phyloP scores from a whole-genome alignment of 2,329 filamentous ascomycete species.

The Talaromyces pinophilus region DNA sequence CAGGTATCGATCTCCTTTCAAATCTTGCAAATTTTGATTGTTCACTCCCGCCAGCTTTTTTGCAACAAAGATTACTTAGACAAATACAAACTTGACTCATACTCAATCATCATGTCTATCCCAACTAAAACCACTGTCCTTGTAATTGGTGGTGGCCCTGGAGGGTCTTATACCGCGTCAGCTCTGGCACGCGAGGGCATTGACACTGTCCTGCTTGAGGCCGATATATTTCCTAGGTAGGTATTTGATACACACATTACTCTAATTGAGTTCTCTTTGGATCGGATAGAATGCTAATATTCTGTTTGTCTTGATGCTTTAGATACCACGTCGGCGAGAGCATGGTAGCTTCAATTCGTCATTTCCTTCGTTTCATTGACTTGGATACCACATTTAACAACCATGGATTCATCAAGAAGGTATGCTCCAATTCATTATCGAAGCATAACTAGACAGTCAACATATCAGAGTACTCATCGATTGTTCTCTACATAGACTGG shows the following conservation, averaged over 20 bases:
- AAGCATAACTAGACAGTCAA: background rate
- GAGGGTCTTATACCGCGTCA: background rate
- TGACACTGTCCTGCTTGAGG: too few species aligned
- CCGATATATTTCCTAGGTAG: background rate
- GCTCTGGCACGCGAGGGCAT: background rate
- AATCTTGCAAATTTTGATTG: background rate
- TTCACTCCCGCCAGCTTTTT: background rate
- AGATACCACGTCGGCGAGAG: background rate
- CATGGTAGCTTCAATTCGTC: background rate
- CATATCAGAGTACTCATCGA: background rate
- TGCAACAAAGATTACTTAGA: background rate
- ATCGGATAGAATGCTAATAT: background rate
- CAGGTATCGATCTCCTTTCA: background rate
- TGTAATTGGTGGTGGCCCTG: background rate
- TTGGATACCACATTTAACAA: background rate
- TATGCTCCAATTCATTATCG: background rate
- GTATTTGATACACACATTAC: background rate
- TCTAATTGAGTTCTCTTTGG: background rate
- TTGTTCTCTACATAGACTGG: background rate
- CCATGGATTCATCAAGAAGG: background rate
- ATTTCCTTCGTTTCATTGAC: background rate
- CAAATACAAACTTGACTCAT: background rate
- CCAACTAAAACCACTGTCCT: background rate
- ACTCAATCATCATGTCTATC: background rate
- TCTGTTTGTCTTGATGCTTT: background rate